Percentiles rank a stretch among this genome's conserved stretches.
These are phyloP conservation scores for Daedalea quercina DNA, from an alignment of 768 basidiomycete genomes.

Conservation along the genomic window DNA sequence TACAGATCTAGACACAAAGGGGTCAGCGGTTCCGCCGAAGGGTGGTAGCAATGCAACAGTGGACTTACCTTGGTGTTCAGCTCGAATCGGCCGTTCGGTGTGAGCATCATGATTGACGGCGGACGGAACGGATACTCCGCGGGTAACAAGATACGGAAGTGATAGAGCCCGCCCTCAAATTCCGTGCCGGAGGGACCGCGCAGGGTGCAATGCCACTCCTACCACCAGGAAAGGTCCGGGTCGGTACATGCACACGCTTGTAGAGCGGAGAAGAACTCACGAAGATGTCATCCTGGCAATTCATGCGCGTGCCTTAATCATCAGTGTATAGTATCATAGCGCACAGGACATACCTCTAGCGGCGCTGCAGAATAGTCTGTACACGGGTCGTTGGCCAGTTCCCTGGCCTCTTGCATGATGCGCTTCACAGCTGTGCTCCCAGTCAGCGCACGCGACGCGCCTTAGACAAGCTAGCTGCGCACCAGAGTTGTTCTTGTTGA, in stretches of 20 bases:
- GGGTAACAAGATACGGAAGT: conserved; percentile 85
- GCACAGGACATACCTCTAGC: conserved; percentile 52
- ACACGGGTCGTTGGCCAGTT: conserved; percentile 78
- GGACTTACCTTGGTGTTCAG: conserved; percentile 81
- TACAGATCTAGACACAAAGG: conserved; percentile 60
- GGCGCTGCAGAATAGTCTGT: conserved; percentile 82
- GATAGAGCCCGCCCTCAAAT: conserved; percentile 94
- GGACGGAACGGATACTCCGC: conserved; percentile 96
- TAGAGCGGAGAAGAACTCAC: conserved; percentile 38
- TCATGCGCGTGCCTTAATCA: neutral
- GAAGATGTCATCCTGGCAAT: conserved; percentile 78
- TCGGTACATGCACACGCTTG: too few species aligned
- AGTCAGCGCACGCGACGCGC: neutral
- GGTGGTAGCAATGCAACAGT: neutral
- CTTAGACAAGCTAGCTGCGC: conserved; percentile 9
- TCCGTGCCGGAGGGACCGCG: conserved; percentile 84
- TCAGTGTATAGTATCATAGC: neutral
- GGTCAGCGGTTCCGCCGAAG: neutral
- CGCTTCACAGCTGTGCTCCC: conserved; percentile 77
- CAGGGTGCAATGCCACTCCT: conserved; percentile 98
- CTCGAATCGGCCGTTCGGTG: conserved; percentile 96
- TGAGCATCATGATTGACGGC: conserved; percentile 92
- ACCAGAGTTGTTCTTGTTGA: conserved; percentile 93
- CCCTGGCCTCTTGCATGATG: conserved; percentile 93
- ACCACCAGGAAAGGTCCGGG: conserved; percentile 1